A percentile compares a stretch with the other conserved stretches of the same genome.
These are phyloP conservation scores for Aspergillus fructus DNA, from an alignment of 2,329 filamentous ascomycete species.

Conservation along the genomic window DNA sequence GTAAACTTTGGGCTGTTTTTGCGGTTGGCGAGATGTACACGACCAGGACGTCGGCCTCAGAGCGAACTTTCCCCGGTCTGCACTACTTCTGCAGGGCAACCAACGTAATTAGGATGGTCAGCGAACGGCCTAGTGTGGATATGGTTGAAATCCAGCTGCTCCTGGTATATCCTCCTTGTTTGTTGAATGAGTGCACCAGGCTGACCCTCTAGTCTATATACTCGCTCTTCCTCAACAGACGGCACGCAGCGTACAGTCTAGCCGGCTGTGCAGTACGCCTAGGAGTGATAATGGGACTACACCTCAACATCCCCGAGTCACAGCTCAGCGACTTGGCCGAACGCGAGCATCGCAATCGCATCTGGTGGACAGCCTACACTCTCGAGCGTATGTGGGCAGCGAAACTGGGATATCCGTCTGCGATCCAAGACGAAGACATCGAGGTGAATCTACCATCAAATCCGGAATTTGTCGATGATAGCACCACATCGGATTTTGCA, in stretches of 20 bases:
- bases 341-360: background rate
- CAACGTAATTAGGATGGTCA: background rate
- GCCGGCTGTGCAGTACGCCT: background rate
- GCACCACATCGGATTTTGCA: background rate
- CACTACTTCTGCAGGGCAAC: background rate
- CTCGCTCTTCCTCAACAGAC: background rate
- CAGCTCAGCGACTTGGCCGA: background rate
- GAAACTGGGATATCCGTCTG: background rate
- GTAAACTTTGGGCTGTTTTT: background rate
- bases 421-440: background rate
- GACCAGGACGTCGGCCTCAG: background rate
- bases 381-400: slow-evolving; percentile 1
- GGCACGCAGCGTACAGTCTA: background rate
- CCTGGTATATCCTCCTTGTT: background rate
- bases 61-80: background rate
- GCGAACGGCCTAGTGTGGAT: background rate
- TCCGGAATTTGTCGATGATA: background rate
- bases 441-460: background rate
- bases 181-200: too few species aligned
- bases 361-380: background rate
- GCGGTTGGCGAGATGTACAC: background rate
- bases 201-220: background rate
- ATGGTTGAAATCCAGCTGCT: background rate
- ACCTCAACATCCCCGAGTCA: background rate
- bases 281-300: background rate